Base-by-base conservation (phyloP, 2,329 filamentous ascomycete species). In the Xylaria sp. region DNA sequence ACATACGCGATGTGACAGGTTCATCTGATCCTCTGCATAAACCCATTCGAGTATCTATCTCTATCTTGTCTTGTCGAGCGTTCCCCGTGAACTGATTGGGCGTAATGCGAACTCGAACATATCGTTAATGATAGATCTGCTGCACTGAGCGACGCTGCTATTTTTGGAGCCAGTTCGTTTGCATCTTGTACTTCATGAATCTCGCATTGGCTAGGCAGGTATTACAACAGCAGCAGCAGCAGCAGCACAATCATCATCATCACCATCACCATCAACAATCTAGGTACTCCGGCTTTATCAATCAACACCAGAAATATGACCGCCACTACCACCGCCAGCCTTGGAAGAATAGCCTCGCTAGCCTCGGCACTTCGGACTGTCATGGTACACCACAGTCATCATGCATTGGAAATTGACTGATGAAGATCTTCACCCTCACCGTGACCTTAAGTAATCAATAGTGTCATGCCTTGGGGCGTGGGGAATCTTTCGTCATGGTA, bases 381-480 rank as follows among this genome's bases (percentile, higher is more conserved):
- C 16, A 13, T 27, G 37, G 54, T 29, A 29, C 37, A 44, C 37
- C 6, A 18, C n/a, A 18, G 32, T 35, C 32, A 35, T 66, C 53
- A 62, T 69, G 63, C 66, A 29, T 61, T 59, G 66, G 63, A 68
- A 60, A 69, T 69, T 68, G 50, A 65, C n/a, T n/a, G n/a, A 53
- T 58, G 66, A 61, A 21, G 58, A 62, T 60, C 50, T 55, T 60
- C 58, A 48, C 51, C 44, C 44, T 53, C 63, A 44, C 51, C 59
- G 32, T 42, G 32, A 48, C 37, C n/a, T 54, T 54, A 54, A 54
- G 29, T 50, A 63, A 58, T 66, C 32, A 66, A 58, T 61, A 65
- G 62, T 51, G 35, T n/a, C 29, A 35, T 44, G 42, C 48, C 51
- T 21, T 29, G 16, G 65, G 40, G 37, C 54, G 47, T 67, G 55